phyloP scores from a whole-genome alignment of 768 basidiomycete species.

The Galerina marginata region DNA sequence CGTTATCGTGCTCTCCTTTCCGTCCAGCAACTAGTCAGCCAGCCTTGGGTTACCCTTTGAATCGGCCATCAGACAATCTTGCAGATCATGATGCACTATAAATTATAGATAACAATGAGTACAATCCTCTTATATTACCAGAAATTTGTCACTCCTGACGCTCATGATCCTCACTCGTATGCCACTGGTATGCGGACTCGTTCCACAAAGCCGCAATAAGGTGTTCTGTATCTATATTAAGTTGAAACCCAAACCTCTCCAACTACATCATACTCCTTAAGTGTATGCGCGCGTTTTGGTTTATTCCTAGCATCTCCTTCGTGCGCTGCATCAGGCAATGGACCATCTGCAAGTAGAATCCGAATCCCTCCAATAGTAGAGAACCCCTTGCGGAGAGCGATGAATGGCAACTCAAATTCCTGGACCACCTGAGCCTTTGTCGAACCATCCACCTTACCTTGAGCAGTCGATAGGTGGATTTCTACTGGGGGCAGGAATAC shows the following conservation, averaged over 20 bases:
- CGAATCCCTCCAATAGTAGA: constrained; percentile 71
- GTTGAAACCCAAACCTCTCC: constrained; percentile 69
- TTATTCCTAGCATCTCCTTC: constrained; percentile 26
- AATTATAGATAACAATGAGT: too few species aligned
- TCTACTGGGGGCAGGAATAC: constrained; percentile 50
- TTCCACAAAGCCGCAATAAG: too few species aligned
- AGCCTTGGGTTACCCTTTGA: constrained; percentile 74
- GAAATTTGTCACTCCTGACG: too few species aligned
- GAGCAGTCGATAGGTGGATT: constrained; percentile 29
- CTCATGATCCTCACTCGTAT: too few species aligned
- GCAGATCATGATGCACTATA: too few species aligned
- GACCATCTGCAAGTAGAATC: constrained; percentile 68
- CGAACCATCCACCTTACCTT: constrained; percentile 20
- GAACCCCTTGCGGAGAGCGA: constrained; percentile 66
- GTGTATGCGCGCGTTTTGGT: constrained; percentile 44
- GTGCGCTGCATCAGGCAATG: constrained; percentile 41
- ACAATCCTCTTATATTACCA: too few species aligned
- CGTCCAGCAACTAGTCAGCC: constrained; percentile 91
- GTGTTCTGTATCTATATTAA: background rate
- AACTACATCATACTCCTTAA: constrained; percentile 77
- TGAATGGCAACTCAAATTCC: constrained; percentile 68
- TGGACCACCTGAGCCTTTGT: constrained; percentile 46
- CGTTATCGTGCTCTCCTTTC: constrained; percentile 91
- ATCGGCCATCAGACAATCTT: too few species aligned
- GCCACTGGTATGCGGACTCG: too few species aligned